Conservation (phyloP, 306 rosid species). For the Cajanus cajan region DNA sequence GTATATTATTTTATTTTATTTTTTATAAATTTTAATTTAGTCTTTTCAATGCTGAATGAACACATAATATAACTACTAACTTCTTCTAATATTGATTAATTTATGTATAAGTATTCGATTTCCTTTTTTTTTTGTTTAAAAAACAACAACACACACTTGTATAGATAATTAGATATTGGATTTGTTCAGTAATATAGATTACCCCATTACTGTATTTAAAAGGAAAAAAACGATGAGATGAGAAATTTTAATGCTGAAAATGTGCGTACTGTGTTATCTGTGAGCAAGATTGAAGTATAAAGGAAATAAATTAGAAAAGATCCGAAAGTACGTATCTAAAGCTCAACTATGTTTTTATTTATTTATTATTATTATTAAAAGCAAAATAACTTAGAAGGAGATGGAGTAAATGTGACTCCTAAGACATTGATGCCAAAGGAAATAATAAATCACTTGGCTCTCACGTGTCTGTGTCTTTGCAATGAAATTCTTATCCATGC, state of each 20-base stretch:
- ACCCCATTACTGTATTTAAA: background rate
- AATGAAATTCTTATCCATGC: constrained; percentile 37
- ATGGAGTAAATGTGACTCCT: constrained; percentile 45
- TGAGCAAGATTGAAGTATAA: background rate
- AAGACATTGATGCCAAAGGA: constrained; percentile 34
- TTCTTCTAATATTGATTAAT: no score
- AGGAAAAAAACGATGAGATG: background rate
- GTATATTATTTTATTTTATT: no score
- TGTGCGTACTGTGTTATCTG: background rate
- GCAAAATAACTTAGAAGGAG: constrained; percentile 17
- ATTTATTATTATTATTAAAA: background rate
- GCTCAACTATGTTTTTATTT: background rate
- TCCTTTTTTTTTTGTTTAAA: no score
- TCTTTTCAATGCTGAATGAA: no score
- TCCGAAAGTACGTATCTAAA: background rate
- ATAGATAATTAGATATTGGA: no score
- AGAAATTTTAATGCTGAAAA: background rate
- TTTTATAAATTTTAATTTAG: no score
- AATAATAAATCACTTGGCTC: constrained; percentile 20
- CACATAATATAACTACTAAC: no score
- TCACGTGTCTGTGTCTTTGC: constrained; percentile 51
- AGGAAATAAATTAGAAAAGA: constrained; percentile 10
- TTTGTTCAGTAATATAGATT: no score
- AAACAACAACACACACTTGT: no score
- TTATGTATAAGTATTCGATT: no score